A percentile compares a stretch with the other conserved stretches of the same genome.
phyloP scores from a whole-genome alignment of 495 filamentous ascomycete genomes.

The Pseudevernia furfuracea region DNA sequence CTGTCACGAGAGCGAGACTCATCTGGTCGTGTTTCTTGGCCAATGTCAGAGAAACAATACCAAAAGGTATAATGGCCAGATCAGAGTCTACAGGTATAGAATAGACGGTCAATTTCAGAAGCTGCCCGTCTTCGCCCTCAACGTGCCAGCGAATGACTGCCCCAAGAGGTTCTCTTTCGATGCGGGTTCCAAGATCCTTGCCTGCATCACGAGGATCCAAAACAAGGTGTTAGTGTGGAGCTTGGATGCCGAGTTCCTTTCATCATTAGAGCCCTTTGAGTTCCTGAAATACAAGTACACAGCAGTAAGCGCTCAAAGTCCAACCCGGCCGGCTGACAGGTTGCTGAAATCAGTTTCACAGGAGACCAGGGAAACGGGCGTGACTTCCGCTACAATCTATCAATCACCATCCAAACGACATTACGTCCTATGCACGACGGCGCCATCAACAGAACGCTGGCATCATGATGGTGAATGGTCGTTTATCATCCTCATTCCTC shows the following conservation, averaged over 20 bases:
- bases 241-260: not conserved
- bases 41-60: not conserved
- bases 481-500: conserved; percentile 18
- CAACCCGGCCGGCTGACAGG: not conserved
- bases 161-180: conserved; percentile 15
- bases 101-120: not conserved
- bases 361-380: conserved; percentile 18
- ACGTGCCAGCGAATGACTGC: conserved; percentile 3
- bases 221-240: conserved; percentile 17
- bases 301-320: conserved; percentile 7
- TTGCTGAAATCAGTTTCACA: not conserved
- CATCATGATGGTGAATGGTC: conserved; percentile 24
- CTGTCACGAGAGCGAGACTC: conserved; percentile 3
- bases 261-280: not conserved
- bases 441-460: conserved; percentile 20
- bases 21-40: conserved; percentile 9
- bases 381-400: conserved; percentile 21
- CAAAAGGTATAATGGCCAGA: not conserved
- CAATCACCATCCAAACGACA: conserved; percentile 1
- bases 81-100: conserved; percentile 2
- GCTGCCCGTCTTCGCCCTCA: not conserved
- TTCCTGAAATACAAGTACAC: conserved; percentile 10
- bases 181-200: not conserved
- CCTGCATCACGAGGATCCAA: conserved; percentile 15
- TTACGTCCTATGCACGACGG: conserved; percentile 22